phyloP scores from a whole-genome alignment of 768 basidiomycete genomes.

The Cytidiella melzeri region DNA sequence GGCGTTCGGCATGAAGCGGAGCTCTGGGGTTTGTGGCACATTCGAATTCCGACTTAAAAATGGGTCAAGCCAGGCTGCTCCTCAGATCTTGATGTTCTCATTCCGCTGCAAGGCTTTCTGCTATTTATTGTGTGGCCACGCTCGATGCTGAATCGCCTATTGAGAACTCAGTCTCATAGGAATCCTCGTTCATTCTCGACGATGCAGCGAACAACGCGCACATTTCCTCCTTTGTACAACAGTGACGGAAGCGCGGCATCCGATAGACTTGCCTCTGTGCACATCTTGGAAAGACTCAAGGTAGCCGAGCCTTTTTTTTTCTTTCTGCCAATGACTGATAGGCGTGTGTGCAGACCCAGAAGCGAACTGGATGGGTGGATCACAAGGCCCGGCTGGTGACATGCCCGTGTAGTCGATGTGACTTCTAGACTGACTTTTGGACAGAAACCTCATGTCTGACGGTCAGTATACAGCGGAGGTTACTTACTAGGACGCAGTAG shows the following conservation, averaged over 20 bases:
- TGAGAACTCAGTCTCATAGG: background rate
- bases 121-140: background rate
- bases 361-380: slow-evolving; percentile 92
- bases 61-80: background rate
- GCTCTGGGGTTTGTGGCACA: background rate
- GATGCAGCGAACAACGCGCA: slow-evolving; percentile 25
- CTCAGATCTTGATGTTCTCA: background rate
- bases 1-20: background rate
- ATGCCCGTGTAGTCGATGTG: no score
- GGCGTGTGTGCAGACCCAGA: slow-evolving; percentile 65
- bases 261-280: slow-evolving; percentile 87
- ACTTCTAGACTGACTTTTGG: no score
- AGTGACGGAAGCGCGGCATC: slow-evolving; percentile 43
- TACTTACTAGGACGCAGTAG: no score
- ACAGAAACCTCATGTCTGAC: no score
- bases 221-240: slow-evolving; percentile 55
- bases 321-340: background rate
- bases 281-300: slow-evolving; percentile 85
- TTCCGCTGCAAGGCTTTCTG: background rate
- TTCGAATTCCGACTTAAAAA: background rate
- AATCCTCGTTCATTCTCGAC: background rate
- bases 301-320: slow-evolving; percentile 29
- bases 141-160: no score
- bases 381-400: slow-evolving; percentile 49
- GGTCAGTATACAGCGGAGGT: no score